Conservation (phyloP, 352 stramenopile genomes). For the Pythium vanterpoolii region DNA sequence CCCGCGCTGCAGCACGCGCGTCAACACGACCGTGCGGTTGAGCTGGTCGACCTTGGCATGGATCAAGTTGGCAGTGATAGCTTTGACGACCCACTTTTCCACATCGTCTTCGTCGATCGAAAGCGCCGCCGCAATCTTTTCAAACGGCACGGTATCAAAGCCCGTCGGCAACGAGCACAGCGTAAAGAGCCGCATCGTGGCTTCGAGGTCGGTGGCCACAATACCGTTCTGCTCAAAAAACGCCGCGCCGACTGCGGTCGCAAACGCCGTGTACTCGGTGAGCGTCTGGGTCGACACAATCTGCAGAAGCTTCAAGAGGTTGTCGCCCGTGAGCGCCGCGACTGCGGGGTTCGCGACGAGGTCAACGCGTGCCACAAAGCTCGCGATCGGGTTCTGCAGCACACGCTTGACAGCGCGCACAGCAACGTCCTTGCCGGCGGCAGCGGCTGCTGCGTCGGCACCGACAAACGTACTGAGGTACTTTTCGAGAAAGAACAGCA, state of each 20-base stretch:
- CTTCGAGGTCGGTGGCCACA: conserved; percentile 51
- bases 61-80: conserved; percentile 89
- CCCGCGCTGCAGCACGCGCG: conserved; percentile 60
- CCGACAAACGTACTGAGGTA: conserved; percentile 57
- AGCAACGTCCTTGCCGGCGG: conserved; percentile 67
- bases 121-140: conserved; percentile 78
- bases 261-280: conserved; percentile 85
- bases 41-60: conserved; percentile 95
- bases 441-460: conserved; percentile 50
- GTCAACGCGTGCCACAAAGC: conserved; percentile 88
- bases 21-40: conserved; percentile 87
- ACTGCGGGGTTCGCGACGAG: conserved; percentile 83
- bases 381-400: conserved; percentile 87
- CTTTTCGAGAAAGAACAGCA: conserved; percentile 73
- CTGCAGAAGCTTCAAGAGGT: conserved; percentile 86
- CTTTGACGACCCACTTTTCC: conserved; percentile 93
- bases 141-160: conserved; percentile 91
- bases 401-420: conserved; percentile 81
- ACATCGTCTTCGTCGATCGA: conserved; percentile 84
- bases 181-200: conserved; percentile 92
- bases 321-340: conserved; percentile 60
- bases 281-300: conserved; percentile 93
- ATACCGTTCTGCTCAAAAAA: conserved; percentile 65
- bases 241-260: conserved; percentile 53
- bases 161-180: conserved; percentile 88